These are phyloP conservation scores for Neoscytalidium dimidiatum DNA, from an alignment of 2,329 filamentous ascomycete species.

Conservation along the genomic window DNA sequence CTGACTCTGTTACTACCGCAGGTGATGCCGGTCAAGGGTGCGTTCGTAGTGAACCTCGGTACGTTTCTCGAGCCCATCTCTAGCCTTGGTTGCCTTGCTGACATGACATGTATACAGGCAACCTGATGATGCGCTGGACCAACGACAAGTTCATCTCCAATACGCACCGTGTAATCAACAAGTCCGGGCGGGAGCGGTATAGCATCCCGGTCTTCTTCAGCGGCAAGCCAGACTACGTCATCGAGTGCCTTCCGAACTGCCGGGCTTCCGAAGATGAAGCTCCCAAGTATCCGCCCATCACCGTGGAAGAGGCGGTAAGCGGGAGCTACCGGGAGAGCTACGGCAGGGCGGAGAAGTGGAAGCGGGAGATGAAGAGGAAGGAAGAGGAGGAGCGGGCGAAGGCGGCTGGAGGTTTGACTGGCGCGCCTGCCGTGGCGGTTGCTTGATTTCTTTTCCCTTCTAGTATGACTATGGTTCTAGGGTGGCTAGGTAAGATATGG, in stretches of 20 bases:
- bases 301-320: conserved; percentile 44
- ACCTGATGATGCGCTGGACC: conserved; percentile 46
- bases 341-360: conserved; percentile 44
- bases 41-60: conserved; percentile 35
- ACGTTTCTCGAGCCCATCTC: conserved; percentile 27
- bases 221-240: conserved; percentile 47
- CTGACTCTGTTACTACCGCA: not conserved
- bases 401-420: not conserved
- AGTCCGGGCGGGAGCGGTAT: conserved; percentile 41
- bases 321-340: conserved; percentile 47
- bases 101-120: conserved; percentile 33
- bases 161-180: conserved; percentile 46
- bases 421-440: conserved; percentile 11
- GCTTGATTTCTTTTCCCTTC: conserved; percentile 6
- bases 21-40: conserved; percentile 24
- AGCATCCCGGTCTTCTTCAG: conserved; percentile 47
- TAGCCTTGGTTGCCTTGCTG: conserved; percentile 22
- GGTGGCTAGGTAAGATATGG: not conserved
- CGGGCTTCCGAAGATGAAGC: conserved; percentile 34
- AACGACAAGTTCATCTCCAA: conserved; percentile 47
- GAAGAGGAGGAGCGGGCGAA: not conserved
- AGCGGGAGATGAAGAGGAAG: conserved; percentile 24
- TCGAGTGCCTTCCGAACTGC: conserved; percentile 47
- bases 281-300: conserved; percentile 45
- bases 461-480: not conserved